Percentiles rank a stretch among this genome's conserved stretches.
phyloP scores from a whole-genome alignment of 176 grass and related monocot genomes.

The Eremochloa ophiuroides region DNA sequence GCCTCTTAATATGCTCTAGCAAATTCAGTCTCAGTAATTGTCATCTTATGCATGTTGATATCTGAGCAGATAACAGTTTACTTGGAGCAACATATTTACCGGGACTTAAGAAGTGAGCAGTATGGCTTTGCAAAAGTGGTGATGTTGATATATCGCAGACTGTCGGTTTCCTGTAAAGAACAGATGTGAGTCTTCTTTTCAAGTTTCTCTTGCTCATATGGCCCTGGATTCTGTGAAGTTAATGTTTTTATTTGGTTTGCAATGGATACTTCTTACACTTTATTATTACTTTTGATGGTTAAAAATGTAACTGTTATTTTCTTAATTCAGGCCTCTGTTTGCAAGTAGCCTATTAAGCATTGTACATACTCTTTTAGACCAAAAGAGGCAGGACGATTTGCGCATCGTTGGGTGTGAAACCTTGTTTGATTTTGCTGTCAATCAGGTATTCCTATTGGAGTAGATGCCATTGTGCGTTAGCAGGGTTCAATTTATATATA shows the following conservation, averaged over 20 bases:
- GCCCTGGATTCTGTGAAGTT: slow-evolving; percentile 3
- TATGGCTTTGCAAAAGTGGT: slow-evolving; percentile 80
- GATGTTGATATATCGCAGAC: slow-evolving; percentile 89
- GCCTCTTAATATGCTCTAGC: background rate
- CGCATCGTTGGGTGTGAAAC: slow-evolving; percentile 84
- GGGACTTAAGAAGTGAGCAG: slow-evolving; percentile 82
- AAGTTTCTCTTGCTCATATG: background rate
- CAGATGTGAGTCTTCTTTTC: slow-evolving; percentile 72
- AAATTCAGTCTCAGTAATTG: background rate
- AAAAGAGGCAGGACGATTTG: slow-evolving; percentile 93
- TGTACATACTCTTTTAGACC: slow-evolving; percentile 86
- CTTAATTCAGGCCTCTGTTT: slow-evolving; percentile 79
- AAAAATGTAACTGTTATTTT: slow-evolving; percentile 11
- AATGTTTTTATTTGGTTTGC: slow-evolving; percentile 17
- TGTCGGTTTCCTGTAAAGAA: slow-evolving; percentile 83
- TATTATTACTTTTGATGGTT: slow-evolving; percentile 14
- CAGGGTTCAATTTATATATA: slow-evolving; percentile 9
- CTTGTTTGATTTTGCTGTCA: slow-evolving; percentile 93
- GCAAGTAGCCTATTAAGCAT: slow-evolving; percentile 91
- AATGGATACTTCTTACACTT: slow-evolving; percentile 4
- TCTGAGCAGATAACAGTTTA: slow-evolving; percentile 72
- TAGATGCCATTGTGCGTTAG: slow-evolving; percentile 6
- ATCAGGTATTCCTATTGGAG: slow-evolving; percentile 56
- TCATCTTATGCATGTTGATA: slow-evolving; percentile 24
- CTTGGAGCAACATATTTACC: slow-evolving; percentile 96